Evolutionary conservation across 805 yeast genomes (phyloP).

Genomic region (Candida tibetensis): DNA sequence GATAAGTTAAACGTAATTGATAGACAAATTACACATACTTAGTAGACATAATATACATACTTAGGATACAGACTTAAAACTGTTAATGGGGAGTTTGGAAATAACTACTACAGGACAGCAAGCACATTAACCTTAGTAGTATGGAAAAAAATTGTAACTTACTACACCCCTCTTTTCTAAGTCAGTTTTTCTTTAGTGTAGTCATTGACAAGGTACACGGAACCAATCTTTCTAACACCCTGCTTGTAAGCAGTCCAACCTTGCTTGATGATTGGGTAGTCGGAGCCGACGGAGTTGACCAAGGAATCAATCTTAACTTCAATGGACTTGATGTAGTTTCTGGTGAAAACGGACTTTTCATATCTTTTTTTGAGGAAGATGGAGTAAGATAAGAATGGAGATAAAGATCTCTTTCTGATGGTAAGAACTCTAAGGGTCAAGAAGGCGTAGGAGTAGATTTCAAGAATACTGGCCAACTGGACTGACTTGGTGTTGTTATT

Average conservation of each 20-base stretch:
- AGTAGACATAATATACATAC: too few species aligned
- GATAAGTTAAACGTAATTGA: too few species aligned
- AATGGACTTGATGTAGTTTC: slow-evolving; percentile 62
- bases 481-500: slow-evolving; percentile 37
- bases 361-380: slow-evolving; percentile 73
- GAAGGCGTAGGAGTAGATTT: slow-evolving; percentile 42
- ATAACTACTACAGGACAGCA: too few species aligned
- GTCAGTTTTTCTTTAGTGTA: slow-evolving; percentile 32
- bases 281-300: slow-evolving; percentile 22
- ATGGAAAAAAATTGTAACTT: slow-evolving; percentile 3
- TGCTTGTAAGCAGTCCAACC: slow-evolving; percentile 36
- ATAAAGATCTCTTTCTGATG: slow-evolving; percentile 63
- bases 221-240: slow-evolving; percentile 28
- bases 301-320: slow-evolving; percentile 50
- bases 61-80: too few species aligned
- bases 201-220: slow-evolving; percentile 32
- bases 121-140: too few species aligned
- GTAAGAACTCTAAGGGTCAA: slow-evolving; percentile 51
- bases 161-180: neutral
- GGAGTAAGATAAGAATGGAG: slow-evolving; percentile 51
- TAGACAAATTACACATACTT: too few species aligned
- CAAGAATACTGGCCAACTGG: slow-evolving; percentile 39
- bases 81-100: too few species aligned
- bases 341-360: slow-evolving; percentile 72
- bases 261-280: slow-evolving; percentile 32